These are phyloP conservation scores for Pouteria glomerata DNA, from an alignment of 148 eudicot genomes.

Conservation along the genomic window DNA sequence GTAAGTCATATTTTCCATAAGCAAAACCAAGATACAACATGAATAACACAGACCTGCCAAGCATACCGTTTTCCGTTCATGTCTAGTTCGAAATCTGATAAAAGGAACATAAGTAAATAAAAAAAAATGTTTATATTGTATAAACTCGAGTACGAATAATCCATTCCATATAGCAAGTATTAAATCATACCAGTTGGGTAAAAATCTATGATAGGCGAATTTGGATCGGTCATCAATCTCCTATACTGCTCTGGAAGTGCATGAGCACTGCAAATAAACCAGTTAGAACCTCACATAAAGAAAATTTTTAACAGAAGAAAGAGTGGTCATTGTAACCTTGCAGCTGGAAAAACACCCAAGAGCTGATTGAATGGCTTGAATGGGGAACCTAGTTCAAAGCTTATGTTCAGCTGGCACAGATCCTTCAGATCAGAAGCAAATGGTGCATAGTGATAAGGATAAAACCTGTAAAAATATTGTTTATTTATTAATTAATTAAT, in stretches of 20 bases:
- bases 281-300: constrained; percentile 26
- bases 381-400: constrained; percentile 79
- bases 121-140: too few species aligned
- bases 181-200: constrained; percentile 66
- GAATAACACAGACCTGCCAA: too few species aligned
- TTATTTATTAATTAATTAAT: too few species aligned
- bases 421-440: constrained; percentile 95
- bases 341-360: constrained; percentile 96
- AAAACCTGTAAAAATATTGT: constrained; percentile 59
- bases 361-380: constrained; percentile 96
- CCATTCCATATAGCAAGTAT: not conserved
- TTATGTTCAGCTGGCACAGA: constrained; percentile 58
- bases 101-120: too few species aligned
- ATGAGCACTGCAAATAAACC: constrained; percentile 61
- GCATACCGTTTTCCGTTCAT: too few species aligned
- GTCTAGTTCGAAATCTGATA: too few species aligned
- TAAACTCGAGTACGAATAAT: not conserved
- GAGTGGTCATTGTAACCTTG: constrained; percentile 50
- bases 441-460: constrained; percentile 98
- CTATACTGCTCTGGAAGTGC: constrained; percentile 87
- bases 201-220: constrained; percentile 85
- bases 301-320: not conserved
- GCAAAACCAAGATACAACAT: not conserved
- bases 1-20: constrained; percentile 10
- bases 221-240: constrained; percentile 73